Evolutionary conservation across 495 filamentous ascomycete genomes (phyloP), one percentile per base, ranked within the genome.

Genomic region (Poronia punctata): DNA sequence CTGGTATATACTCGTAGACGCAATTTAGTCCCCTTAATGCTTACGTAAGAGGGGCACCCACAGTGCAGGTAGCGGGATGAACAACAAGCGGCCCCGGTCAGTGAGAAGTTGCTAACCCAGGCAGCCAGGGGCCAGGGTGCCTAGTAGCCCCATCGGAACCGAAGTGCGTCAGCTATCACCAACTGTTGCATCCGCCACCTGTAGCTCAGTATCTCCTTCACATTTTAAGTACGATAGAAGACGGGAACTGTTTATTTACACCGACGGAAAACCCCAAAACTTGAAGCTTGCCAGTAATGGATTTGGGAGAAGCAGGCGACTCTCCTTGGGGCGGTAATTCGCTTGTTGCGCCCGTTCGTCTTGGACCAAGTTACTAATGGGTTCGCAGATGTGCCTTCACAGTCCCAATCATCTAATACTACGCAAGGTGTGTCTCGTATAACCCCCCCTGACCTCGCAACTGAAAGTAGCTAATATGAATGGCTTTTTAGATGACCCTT

Each of bases 271-370:
- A 21, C 12, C 27, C 16, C 24, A 20, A 18, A 33, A 12, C 25
- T 21, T 17, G 10, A 32, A 40, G 15, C 19, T 34, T 28, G 30
- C 31, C 43, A 62, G 24, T 42, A n/a, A 77, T 82, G 75, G 75
- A 82, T 67, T 55, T 83, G 55, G 79, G 79, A 55, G 62, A 73
- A 46, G 75, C 73, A 45, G 78, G 64, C 56, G 61, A 82, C 59
- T 84, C 80, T 42, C 80, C 80, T 39, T 84, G 80, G 80, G 79
- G 79, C 54, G 80, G 80, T 83, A 70, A 59, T 46, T 56, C 49
- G 48, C 48, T 54, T 56, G 60, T 52, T 49, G 37, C 45, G 40
- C 33, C 49, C 5, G 30, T 29, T 18, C 9, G 30, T 33, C 16
- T 34, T 32, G 15, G 20, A 18, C 40, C 23, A 45, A 41, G 38